These are phyloP conservation scores for Aspergillus indologenus DNA, from an alignment of 495 filamentous ascomycete species.

Conservation along the genomic window DNA sequence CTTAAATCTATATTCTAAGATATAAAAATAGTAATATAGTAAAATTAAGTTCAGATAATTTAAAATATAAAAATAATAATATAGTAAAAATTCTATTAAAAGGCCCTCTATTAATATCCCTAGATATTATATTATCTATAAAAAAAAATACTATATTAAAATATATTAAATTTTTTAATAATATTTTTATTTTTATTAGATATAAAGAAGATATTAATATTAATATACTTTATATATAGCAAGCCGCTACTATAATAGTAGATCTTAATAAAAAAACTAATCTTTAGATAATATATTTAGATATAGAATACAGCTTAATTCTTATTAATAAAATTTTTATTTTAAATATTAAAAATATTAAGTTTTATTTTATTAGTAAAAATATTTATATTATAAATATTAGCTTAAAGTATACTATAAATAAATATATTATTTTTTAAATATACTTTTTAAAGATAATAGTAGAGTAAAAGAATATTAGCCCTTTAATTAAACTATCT, in stretches of 20 bases:
- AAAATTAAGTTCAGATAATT: neutral
- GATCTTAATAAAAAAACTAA: conserved; percentile 2
- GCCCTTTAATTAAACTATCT: too few species aligned
- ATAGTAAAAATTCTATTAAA: neutral
- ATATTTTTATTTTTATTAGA: neutral
- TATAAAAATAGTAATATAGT: neutral
- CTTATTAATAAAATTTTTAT: neutral
- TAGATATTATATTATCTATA: too few species aligned
- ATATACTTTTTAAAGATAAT: too few species aligned
- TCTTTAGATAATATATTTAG: neutral
- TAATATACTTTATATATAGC: too few species aligned
- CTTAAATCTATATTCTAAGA: neutral
- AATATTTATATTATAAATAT: neutral
- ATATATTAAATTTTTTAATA: neutral
- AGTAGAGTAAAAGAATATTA: too few species aligned
- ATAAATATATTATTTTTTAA: too few species aligned
- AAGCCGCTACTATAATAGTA: neutral
- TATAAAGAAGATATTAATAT: conserved; percentile 1
- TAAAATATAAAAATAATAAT: neutral
- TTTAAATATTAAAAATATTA: neutral
- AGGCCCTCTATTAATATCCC: too few species aligned
- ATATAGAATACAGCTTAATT: neutral
- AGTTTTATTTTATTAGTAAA: too few species aligned
- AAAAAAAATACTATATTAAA: too few species aligned
- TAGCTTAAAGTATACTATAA: too few species aligned